phyloP scores from a whole-genome alignment of 2,329 filamentous ascomycete genomes.

The Grosmannia penicillata region DNA sequence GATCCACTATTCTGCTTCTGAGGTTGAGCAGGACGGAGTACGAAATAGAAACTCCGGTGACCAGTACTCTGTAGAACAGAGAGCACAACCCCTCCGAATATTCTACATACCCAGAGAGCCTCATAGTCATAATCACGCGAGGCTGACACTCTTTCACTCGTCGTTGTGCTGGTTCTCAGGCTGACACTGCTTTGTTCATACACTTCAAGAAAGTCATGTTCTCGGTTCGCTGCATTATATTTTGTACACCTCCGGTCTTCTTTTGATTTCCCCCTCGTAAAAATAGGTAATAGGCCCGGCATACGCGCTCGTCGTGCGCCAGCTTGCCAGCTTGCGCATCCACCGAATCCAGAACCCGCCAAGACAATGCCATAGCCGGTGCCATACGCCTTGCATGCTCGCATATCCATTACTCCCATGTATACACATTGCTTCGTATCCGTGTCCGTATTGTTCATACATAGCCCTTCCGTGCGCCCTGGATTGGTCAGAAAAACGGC shows the following conservation, averaged over 20 bases:
- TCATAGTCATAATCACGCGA: too few species aligned
- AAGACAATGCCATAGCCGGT: conserved; percentile 1
- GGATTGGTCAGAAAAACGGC: background rate
- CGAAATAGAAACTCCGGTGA: too few species aligned
- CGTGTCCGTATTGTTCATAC: conserved; percentile 30
- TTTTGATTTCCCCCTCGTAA: background rate
- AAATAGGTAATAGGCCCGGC: background rate
- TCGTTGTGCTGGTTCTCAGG: too few species aligned
- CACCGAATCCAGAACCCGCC: conserved; percentile 1
- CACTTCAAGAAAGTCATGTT: background rate
- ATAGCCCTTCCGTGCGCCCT: conserved; percentile 56
- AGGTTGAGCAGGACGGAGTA: too few species aligned
- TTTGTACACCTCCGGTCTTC: background rate
- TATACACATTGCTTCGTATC: background rate
- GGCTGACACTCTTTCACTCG: too few species aligned
- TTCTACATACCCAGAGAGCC: too few species aligned
- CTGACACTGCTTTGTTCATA: too few species aligned
- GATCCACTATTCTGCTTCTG: too few species aligned
- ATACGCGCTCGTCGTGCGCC: background rate
- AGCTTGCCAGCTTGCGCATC: background rate
- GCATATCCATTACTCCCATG: background rate
- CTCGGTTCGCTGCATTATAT: background rate
- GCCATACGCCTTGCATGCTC: conserved; percentile 1
- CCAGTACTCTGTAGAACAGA: too few species aligned
- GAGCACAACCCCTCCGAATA: too few species aligned